These are phyloP conservation scores for Albugo candida DNA, from an alignment of 352 stramenopile genomes.

Conservation along the genomic window DNA sequence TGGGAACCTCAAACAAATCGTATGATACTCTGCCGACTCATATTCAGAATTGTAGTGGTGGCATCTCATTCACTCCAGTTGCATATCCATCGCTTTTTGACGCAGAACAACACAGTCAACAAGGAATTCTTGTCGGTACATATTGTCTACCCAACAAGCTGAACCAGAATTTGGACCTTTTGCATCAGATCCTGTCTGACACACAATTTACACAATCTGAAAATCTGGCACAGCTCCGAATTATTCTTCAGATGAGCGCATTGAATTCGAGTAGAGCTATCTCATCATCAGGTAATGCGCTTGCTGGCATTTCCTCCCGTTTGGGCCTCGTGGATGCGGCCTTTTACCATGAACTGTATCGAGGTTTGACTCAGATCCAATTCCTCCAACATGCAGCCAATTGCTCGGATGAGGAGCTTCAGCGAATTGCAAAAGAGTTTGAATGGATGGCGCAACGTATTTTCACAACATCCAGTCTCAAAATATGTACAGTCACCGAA, in stretches of 20 bases:
- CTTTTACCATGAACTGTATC: conserved; percentile 45
- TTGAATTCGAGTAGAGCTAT: conserved; percentile 47
- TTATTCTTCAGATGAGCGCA: conserved; percentile 50
- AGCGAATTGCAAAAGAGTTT: conserved; percentile 25
- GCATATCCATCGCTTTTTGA: conserved; percentile 33
- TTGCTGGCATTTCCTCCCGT: conserved; percentile 36
- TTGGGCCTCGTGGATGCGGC: conserved; percentile 28
- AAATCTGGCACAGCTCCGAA: conserved; percentile 53
- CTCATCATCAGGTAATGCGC: conserved; percentile 37
- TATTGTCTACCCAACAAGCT: conserved; percentile 63
- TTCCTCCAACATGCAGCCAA: conserved; percentile 53
- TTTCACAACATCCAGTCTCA: conserved; percentile 35
- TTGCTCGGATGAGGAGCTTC: conserved; percentile 43
- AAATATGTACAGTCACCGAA: conserved; percentile 54
- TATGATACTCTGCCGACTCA: conserved; percentile 53
- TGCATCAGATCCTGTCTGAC: conserved; percentile 42
- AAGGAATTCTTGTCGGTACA: conserved; percentile 39
- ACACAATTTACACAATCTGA: conserved; percentile 50
- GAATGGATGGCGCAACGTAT: conserved; percentile 32
- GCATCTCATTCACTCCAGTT: conserved; percentile 38
- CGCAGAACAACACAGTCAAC: conserved; percentile 17
- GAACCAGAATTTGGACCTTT: conserved; percentile 28
- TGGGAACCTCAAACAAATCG: conserved; percentile 42
- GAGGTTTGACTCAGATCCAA: conserved; percentile 51
- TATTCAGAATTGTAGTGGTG: conserved; percentile 58